A percentile compares a stretch with the other conserved stretches of the same genome.
phyloP scores from a whole-genome alignment of 2,329 filamentous ascomycete genomes.

The Calonectria pteridis region DNA sequence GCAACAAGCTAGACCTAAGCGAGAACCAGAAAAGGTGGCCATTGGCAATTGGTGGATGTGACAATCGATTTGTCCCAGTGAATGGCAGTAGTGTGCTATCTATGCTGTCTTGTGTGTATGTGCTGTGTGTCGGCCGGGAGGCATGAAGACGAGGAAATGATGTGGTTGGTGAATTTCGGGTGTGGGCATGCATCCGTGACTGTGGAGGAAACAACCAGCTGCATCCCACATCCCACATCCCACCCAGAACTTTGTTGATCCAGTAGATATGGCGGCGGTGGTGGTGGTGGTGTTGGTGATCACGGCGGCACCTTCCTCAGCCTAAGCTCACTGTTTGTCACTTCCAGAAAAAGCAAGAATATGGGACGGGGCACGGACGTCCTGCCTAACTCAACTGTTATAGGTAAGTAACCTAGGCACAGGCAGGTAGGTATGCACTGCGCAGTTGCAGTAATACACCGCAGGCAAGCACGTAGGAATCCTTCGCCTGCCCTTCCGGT shows the following conservation, averaged over 20 bases:
- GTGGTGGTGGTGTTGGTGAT: background rate
- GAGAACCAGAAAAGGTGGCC: background rate
- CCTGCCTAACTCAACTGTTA: slow-evolving; percentile 23
- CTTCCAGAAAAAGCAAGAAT: slow-evolving; percentile 6
- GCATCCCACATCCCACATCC: background rate
- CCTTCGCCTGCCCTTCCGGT: background rate
- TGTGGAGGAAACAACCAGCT: background rate
- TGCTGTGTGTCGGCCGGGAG: background rate
- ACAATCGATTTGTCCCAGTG: background rate
- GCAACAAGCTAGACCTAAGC: background rate
- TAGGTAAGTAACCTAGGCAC: background rate
- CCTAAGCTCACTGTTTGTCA: background rate
- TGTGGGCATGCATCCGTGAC: background rate
- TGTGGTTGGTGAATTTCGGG: background rate
- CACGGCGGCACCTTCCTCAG: background rate
- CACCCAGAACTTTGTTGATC: background rate
- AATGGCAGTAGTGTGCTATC: background rate
- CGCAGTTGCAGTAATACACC: background rate
- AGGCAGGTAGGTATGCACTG: background rate
- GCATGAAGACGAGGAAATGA: background rate
- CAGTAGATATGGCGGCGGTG: background rate
- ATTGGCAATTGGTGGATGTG: background rate
- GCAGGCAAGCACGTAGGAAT: background rate
- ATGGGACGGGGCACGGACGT: slow-evolving; percentile 16
- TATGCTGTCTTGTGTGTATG: background rate